Percentiles rank a stretch among this genome's conserved stretches.
phyloP scores from a whole-genome alignment of 768 basidiomycete genomes.

The Calocera cornea region DNA sequence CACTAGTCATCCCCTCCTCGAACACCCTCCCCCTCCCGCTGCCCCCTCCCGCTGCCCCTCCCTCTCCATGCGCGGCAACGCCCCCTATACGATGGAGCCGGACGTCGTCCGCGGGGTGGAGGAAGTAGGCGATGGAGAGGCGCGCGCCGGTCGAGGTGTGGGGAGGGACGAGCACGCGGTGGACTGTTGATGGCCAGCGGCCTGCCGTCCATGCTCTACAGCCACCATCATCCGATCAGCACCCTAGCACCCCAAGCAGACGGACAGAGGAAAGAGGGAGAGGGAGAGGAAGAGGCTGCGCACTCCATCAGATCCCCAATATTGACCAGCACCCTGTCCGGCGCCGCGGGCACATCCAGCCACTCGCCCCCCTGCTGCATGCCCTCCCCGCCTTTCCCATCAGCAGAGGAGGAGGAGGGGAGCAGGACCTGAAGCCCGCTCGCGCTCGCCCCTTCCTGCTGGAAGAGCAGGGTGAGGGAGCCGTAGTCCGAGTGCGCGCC shows the following conservation, averaged over 20 bases:
- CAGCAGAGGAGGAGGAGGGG: too few relatives aligned
- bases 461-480: slow-evolving; percentile 17
- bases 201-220: slow-evolving; percentile 13
- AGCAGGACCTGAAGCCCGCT: slow-evolving; percentile 17
- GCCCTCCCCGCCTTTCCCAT: background rate
- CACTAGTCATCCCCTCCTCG: slow-evolving; percentile 4
- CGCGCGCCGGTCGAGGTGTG: slow-evolving; percentile 10
- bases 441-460: slow-evolving; percentile 13
- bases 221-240: background rate
- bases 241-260: too few relatives aligned
- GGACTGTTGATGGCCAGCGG: slow-evolving; percentile 14
- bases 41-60: background rate
- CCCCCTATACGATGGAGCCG: background rate
- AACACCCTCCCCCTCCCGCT: background rate
- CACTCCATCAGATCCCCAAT: slow-evolving; percentile 16
- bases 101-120: slow-evolving; percentile 17
- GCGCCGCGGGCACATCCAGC: slow-evolving; percentile 16
- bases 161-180: slow-evolving; percentile 17
- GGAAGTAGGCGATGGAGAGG: slow-evolving; percentile 19
- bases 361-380: slow-evolving; percentile 1
- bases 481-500: slow-evolving; percentile 20
- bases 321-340: slow-evolving; percentile 13
- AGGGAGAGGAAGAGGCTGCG: slow-evolving; percentile 4
- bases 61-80: background rate
- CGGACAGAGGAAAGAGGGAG: background rate